Evolutionary conservation across 2,329 filamentous ascomycete species (phyloP).

Genomic region (Monilinia fructigena): DNA sequence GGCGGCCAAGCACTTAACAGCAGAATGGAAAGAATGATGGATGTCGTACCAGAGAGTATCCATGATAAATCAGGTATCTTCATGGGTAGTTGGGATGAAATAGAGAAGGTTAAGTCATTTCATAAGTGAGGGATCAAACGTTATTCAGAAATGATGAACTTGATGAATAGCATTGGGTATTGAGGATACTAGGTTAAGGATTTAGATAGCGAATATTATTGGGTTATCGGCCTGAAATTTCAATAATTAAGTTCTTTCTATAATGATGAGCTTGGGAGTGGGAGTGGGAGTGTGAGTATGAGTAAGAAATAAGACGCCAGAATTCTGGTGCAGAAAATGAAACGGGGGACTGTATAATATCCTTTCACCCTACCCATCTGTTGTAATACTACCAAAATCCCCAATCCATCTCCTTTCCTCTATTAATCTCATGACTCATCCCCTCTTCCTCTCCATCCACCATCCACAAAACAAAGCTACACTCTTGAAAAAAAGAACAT

Average conservation of each 20-base stretch:
- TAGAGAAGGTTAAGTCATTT: slow-evolving; percentile 76
- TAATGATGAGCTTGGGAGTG: not conserved
- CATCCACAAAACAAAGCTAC: too few species aligned
- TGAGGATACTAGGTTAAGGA: slow-evolving; percentile 27
- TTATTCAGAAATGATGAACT: not conserved
- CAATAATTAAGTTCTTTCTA: not conserved
- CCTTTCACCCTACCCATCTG: not conserved
- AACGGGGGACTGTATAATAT: not conserved
- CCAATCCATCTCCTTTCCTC: too few species aligned
- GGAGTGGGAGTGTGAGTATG: too few species aligned
- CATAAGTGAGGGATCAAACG: slow-evolving; percentile 43
- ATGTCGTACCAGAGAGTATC: slow-evolving; percentile 85
- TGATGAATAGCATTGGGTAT: slow-evolving; percentile 5
- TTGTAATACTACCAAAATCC: not conserved
- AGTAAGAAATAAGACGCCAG: not conserved
- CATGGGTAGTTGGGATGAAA: slow-evolving; percentile 89
- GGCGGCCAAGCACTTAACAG: slow-evolving; percentile 91
- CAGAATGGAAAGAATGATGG: slow-evolving; percentile 86
- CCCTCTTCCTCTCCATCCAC: too few species aligned
- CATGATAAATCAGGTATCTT: slow-evolving; percentile 96
- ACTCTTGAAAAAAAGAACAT: too few species aligned
- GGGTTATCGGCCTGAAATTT: not conserved
- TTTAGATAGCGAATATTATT: slow-evolving; percentile 15
- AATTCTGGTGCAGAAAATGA: not conserved
- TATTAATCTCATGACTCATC: too few species aligned